Percentiles rank a stretch among this genome's conserved stretches.
These are phyloP conservation scores for Mortierella alpina DNA, from an alignment of 192 early-diverging fungal species.

Conservation along the genomic window DNA sequence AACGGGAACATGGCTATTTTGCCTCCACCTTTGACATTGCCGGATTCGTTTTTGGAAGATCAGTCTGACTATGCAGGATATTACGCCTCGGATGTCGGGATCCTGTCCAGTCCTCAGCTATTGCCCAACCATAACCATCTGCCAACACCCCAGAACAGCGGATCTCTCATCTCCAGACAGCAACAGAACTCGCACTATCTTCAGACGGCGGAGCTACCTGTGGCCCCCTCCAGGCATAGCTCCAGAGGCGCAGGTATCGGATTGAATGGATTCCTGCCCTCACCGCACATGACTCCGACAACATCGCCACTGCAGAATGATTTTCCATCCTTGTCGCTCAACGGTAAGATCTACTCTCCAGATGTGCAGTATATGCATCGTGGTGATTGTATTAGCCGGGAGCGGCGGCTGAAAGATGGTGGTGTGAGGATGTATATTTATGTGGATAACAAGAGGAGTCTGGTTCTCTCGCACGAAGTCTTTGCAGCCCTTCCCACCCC, in stretches of 20 bases:
- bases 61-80: conserved; percentile 46
- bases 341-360: conserved; percentile 21
- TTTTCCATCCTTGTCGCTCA: conserved; percentile 39
- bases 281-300: conserved; percentile 39
- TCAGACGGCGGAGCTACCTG: conserved; percentile 4
- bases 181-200: background rate
- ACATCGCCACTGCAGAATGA: conserved; percentile 36
- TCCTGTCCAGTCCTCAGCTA: conserved; percentile 26
- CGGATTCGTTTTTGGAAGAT: conserved; percentile 43
- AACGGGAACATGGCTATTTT: conserved; percentile 1
- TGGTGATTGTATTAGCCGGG: too few relatives aligned
- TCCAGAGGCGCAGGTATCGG: conserved; percentile 3
- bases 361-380: too few relatives aligned
- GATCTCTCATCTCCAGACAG: conserved; percentile 9
- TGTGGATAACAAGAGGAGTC: too few relatives aligned
- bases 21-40: conserved; percentile 39
- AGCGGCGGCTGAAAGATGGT: too few relatives aligned
- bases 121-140: conserved; percentile 4
- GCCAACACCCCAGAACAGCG: conserved; percentile 6
- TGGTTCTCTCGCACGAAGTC: too few relatives aligned
- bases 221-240: conserved; percentile 4
- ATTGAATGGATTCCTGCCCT: conserved; percentile 18
- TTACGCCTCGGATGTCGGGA: conserved; percentile 48
- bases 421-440: too few relatives aligned
- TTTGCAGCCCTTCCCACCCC: too few relatives aligned